A percentile compares a stretch with the other conserved stretches of the same genome.
These are phyloP conservation scores for Candolleomyces efflorescens DNA, from an alignment of 768 basidiomycete species.

Conservation along the genomic window DNA sequence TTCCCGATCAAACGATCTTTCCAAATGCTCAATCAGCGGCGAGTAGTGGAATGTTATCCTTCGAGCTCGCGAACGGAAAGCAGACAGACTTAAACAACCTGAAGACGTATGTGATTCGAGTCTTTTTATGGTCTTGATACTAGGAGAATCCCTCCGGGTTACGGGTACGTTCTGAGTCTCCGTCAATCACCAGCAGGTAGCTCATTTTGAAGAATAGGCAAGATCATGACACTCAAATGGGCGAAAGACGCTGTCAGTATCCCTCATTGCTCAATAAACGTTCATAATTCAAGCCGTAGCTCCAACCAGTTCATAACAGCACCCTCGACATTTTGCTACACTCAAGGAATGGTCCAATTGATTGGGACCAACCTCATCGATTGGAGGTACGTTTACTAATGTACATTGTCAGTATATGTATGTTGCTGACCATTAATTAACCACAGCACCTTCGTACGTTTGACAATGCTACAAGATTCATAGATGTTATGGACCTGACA, in stretches of 20 bases:
- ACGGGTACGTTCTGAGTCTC: conserved; percentile 4
- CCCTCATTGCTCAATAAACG: too few species aligned
- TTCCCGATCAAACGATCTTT: background rate
- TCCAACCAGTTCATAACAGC: background rate
- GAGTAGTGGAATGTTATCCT: background rate
- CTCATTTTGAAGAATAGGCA: background rate
- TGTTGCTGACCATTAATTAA: background rate
- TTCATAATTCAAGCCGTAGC: too few species aligned
- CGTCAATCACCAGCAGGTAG: too few species aligned
- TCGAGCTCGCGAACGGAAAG: background rate
- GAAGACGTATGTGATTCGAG: conserved; percentile 4
- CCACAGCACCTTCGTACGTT: background rate
- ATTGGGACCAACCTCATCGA: background rate
- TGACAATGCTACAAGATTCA: background rate
- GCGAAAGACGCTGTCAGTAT: too few species aligned
- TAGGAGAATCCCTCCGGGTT: conserved; percentile 1
- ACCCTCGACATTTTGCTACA: background rate
- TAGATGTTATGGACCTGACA: background rate
- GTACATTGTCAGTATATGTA: background rate
- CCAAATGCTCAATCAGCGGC: background rate
- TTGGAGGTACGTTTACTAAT: background rate
- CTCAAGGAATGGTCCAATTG: background rate
- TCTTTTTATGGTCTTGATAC: conserved; percentile 3
- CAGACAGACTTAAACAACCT: too few species aligned
- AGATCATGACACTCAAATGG: background rate